phyloP scores from a whole-genome alignment of 2,329 filamentous ascomycete species.

The Sporothrix schenckii region DNA sequence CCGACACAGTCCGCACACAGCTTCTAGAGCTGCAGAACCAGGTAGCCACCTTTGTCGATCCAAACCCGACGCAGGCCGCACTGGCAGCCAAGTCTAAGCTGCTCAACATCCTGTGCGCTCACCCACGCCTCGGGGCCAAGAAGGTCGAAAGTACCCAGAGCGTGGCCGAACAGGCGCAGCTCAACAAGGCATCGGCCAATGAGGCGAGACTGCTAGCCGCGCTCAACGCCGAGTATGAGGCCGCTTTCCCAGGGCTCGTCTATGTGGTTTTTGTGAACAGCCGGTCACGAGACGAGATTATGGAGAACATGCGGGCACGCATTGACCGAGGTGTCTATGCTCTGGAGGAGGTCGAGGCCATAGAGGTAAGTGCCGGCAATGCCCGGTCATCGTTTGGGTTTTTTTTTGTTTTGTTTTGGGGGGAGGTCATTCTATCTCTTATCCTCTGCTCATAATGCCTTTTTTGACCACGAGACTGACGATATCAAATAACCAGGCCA shows the following conservation, averaged over 20 bases:
- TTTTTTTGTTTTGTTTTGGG: not conserved
- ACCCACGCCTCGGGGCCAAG: constrained; percentile 80
- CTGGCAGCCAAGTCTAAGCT: constrained; percentile 57
- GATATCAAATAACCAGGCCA: constrained; percentile 61
- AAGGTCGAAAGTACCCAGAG: constrained; percentile 82
- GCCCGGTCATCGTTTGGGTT: not conserved
- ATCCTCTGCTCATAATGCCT: not conserved
- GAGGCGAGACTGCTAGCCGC: constrained; percentile 60
- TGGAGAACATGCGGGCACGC: constrained; percentile 77
- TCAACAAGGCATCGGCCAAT: constrained; percentile 60
- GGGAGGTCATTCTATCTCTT: too few species aligned
- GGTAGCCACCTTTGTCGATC: constrained; percentile 40
- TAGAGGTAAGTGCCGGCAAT: constrained; percentile 61
- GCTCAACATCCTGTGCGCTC: constrained; percentile 73
- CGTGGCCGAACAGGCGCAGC: constrained; percentile 76
- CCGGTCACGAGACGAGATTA: constrained; percentile 70
- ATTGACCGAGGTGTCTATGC: constrained; percentile 69
- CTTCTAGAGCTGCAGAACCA: constrained; percentile 59
- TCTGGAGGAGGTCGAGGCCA: constrained; percentile 70
- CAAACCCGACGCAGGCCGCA: constrained; percentile 37
- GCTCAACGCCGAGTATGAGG: constrained; percentile 79
- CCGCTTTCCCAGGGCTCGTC: constrained; percentile 75
- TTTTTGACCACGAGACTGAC: constrained; percentile 33
- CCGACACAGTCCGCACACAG: constrained; percentile 65
- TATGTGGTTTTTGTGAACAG: constrained; percentile 95